phyloP scores from a whole-genome alignment of 1,284 basidiomycete genomes.

The Tylopilus sp. region DNA sequence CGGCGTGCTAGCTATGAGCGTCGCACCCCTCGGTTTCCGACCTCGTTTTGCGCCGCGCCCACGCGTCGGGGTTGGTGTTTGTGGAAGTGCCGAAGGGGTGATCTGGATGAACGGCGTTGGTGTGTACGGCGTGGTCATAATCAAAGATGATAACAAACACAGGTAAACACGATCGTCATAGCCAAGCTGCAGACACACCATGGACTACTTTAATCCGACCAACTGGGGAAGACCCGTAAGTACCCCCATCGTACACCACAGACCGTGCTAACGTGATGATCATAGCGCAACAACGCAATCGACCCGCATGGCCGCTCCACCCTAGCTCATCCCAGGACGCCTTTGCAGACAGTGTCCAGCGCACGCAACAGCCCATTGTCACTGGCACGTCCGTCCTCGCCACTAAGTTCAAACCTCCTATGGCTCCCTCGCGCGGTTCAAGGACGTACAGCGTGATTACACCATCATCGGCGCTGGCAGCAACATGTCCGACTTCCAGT shows the following conservation, averaged over 20 bases:
- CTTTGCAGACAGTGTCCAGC: slow-evolving; percentile 76
- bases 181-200: too few species aligned
- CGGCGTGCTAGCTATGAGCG: slow-evolving; percentile 37
- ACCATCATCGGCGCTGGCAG: slow-evolving; percentile 95
- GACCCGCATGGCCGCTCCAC: slow-evolving; percentile 81
- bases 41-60: slow-evolving; percentile 58
- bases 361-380: slow-evolving; percentile 92
- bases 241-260: slow-evolving; percentile 1
- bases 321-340: slow-evolving; percentile 67
- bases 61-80: slow-evolving; percentile 46
- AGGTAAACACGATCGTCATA: slow-evolving; percentile 33
- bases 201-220: slow-evolving; percentile 79
- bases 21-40: slow-evolving; percentile 63
- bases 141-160: slow-evolving; percentile 21
- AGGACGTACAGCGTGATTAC: slow-evolving; percentile 88
- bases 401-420: slow-evolving; percentile 96
- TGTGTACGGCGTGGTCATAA: slow-evolving; percentile 39
- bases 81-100: background rate
- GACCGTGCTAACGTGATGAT: slow-evolving; percentile 10
- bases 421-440: slow-evolving; percentile 97
- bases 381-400: slow-evolving; percentile 97
- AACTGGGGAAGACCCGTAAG: slow-evolving; percentile 85
- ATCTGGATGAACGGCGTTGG: slow-evolving; percentile 23
- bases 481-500: slow-evolving; percentile 99
- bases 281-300: slow-evolving; percentile 75